phyloP scores from a whole-genome alignment of 495 filamentous ascomycete genomes.

The Cladorrhinum samala region DNA sequence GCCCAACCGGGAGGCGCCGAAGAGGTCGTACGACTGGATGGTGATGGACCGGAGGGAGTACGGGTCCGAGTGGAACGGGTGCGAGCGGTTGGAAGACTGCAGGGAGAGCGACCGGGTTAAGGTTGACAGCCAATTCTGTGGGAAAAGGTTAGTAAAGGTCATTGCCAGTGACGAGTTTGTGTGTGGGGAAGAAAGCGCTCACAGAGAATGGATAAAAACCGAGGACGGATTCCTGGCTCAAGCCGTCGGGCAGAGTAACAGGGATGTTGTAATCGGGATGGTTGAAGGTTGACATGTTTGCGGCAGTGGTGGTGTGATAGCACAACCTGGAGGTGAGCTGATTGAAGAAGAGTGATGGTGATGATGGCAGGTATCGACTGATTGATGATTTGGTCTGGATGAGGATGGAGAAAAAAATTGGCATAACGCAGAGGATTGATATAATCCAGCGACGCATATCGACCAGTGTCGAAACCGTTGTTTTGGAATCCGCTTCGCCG shows the following conservation, averaged over 20 bases:
- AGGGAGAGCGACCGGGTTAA: slow-evolving; percentile 58
- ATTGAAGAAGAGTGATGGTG: background rate
- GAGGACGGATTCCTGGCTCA: slow-evolving; percentile 59
- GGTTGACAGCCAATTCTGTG: slow-evolving; percentile 59
- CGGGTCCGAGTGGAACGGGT: slow-evolving; percentile 66
- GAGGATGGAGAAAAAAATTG: slow-evolving; percentile 1
- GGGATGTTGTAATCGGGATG: slow-evolving; percentile 40
- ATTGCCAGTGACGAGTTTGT: background rate
- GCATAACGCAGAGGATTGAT: background rate
- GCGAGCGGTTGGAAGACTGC: slow-evolving; percentile 49
- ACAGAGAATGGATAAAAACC: slow-evolving; percentile 64
- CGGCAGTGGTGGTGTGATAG: background rate
- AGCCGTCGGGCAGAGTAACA: slow-evolving; percentile 51
- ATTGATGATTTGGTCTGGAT: slow-evolving; percentile 1
- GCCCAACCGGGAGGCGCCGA: slow-evolving; percentile 57
- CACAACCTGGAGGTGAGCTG: background rate
- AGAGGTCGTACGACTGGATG: slow-evolving; percentile 70
- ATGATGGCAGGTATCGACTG: background rate
- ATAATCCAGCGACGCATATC: background rate
- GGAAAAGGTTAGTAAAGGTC: background rate
- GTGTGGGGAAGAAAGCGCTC: slow-evolving; percentile 8
- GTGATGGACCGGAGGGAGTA: slow-evolving; percentile 65
- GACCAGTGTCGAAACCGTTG: too few species aligned
- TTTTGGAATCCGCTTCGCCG: too few species aligned
- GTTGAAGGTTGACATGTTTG: slow-evolving; percentile 42